These are phyloP conservation scores for Euryodendron excelsum DNA, from an alignment of 148 eudicot species.

Conservation along the genomic window DNA sequence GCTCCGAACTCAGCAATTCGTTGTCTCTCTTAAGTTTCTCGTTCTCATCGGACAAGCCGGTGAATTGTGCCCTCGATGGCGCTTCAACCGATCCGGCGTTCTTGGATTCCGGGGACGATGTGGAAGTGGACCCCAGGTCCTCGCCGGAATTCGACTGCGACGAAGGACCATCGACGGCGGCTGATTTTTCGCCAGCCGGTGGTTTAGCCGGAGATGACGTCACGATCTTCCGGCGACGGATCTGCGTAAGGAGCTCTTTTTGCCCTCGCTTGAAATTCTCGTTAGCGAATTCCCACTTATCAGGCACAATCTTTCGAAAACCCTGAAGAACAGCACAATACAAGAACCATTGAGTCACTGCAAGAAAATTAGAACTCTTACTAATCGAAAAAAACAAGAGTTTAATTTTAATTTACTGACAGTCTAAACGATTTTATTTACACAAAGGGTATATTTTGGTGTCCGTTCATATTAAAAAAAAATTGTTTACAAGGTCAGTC, in stretches of 20 bases:
- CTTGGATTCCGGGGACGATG: constrained; percentile 65
- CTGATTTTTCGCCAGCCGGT: constrained; percentile 16
- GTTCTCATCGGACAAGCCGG: constrained; percentile 64
- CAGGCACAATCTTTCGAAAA: constrained; percentile 85
- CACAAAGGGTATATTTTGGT: no score
- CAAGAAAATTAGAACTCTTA: no score
- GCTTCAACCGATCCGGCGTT: constrained; percentile 27
- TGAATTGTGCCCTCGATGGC: constrained; percentile 29
- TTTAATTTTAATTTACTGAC: no score
- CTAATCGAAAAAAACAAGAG: no score
- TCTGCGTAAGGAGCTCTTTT: constrained; percentile 50
- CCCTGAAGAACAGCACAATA: constrained; percentile 45
- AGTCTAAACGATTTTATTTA: no score
- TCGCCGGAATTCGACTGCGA: constrained; percentile 58
- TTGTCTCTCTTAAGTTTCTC: constrained; percentile 68
- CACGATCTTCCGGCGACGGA: constrained; percentile 73
- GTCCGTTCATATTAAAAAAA: no score
- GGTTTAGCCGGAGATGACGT: neutral
- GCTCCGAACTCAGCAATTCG: constrained; percentile 58
- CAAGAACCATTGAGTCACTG: no score
- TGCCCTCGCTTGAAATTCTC: constrained; percentile 75
- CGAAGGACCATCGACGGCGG: constrained; percentile 4
- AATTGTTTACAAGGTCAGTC: no score
- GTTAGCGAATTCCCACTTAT: constrained; percentile 95
- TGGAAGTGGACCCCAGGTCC: constrained; percentile 67